Conservation (phyloP, 1,139 yeast genomes). For the Geotrichum carabidarum region DNA sequence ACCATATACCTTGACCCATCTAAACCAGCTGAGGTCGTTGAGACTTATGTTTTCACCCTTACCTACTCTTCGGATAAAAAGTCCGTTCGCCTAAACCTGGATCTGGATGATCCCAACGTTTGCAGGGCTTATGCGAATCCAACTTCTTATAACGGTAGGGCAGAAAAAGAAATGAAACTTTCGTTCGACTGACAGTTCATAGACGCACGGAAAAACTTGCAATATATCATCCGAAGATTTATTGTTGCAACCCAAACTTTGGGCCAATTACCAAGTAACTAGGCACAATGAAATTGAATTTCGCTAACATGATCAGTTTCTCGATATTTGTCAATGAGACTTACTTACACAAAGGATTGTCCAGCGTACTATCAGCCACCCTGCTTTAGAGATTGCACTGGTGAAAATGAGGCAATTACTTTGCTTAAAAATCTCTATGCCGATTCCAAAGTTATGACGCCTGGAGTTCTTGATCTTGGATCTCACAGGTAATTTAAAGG, state of each 20-base stretch:
- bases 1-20: constrained; percentile 14
- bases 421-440: constrained; percentile 3
- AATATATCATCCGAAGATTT: constrained; percentile 12
- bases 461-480: constrained; percentile 12
- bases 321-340: constrained; percentile 17
- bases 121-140: background rate
- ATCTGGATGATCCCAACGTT: constrained; percentile 1
- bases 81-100: constrained; percentile 12
- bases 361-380: constrained; percentile 20
- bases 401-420: background rate
- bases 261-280: constrained; percentile 14
- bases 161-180: background rate
- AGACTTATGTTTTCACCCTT: constrained; percentile 17
- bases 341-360: constrained; percentile 17
- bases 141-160: constrained; percentile 9
- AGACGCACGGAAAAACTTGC: constrained; percentile 16
- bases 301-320: constrained; percentile 5
- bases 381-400: constrained; percentile 17
- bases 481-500: constrained; percentile 6
- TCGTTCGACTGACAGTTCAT: background rate
- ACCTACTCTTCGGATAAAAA: constrained; percentile 12
- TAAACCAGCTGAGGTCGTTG: constrained; percentile 10
- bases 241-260: constrained; percentile 16
- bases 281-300: background rate
- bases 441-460: constrained; percentile 2